Evolutionary conservation across 805 yeast species (phyloP).

Genomic region (Candida adriatica): DNA sequence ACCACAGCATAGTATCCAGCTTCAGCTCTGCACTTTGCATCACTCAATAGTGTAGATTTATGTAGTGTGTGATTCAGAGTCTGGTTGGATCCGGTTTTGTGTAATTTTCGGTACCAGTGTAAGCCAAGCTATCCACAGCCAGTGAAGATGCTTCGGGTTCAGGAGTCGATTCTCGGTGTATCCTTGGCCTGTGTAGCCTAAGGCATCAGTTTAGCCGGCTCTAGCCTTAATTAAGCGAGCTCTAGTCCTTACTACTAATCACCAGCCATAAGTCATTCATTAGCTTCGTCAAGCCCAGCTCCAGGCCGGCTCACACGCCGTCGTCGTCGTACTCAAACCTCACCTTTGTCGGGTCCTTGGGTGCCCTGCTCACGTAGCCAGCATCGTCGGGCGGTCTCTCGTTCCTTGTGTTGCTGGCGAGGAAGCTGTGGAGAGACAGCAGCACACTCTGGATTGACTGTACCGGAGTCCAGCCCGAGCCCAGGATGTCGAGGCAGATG

Average conservation of each 20-base stretch:
- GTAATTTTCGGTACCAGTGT: too few species aligned
- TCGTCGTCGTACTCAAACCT: constrained; percentile 60
- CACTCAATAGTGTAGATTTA: too few species aligned
- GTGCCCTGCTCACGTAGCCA: constrained; percentile 44
- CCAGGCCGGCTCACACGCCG: constrained; percentile 20
- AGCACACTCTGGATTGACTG: constrained; percentile 35
- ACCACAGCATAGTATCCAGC: background rate
- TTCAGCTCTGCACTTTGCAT: too few species aligned
- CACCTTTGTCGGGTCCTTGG: constrained; percentile 46
- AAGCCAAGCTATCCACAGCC: too few species aligned
- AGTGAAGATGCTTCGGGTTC: too few species aligned
- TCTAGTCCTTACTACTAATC: too few species aligned
- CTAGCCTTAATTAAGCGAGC: background rate
- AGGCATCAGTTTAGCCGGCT: background rate
- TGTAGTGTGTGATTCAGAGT: too few species aligned
- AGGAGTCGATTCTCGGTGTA: too few species aligned
- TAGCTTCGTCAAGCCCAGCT: too few species aligned
- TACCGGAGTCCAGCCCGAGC: constrained; percentile 29
- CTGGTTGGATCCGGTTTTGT: too few species aligned
- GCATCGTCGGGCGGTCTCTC: constrained; percentile 56
- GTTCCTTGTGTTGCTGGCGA: constrained; percentile 38
- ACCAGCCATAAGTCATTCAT: too few species aligned
- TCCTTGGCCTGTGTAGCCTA: too few species aligned
- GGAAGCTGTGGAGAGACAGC: constrained; percentile 60
- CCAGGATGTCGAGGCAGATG: constrained; percentile 63